Evolutionary conservation across 495 filamentous ascomycete genomes (phyloP), one percentile per base, ranked within the genome.

Genomic region (Xylaria palmicola): DNA sequence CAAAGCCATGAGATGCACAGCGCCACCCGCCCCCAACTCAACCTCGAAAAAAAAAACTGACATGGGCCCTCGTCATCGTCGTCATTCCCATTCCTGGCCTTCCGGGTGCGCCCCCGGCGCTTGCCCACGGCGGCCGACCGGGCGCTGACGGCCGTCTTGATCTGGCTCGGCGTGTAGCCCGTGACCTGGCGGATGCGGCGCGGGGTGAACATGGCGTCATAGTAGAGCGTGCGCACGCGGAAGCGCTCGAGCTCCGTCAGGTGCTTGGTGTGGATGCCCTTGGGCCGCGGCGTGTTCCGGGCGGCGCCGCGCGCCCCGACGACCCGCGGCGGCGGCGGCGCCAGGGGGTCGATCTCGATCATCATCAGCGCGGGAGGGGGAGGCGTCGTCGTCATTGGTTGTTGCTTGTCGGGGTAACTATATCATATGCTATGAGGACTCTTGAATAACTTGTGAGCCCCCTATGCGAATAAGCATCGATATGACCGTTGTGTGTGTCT

Each of bases 141-240:
- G 37, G 68, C 68, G 20, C 62, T 52, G 13, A 71, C 57, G 19
- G 68, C 68, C 19, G 66, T 68, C 50, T 64, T 59, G 59, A 71
- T 71, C 56, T 71, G 66, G 53, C 66, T 66, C 13, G 29, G 26
- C 39, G 68, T 68, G 41, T 68, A 71, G 30, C 63, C 63, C 20
- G 68, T 71, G 48, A 71, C 58, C 48, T 66, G 53, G 53, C 52
- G 48, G 41, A 71, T 68, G 57, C 68, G 68, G 37, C 41, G 58
- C 41, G 62, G 60, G 50, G 61, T 58, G 59, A 71, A 47, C 37
- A 32, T 8, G 39, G 68, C 68, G 59, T 71, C 68, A 49, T 61
- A 71, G 32, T 71, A 68, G 29, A 71, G 59, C 6, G 66, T 68
- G 51, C 68, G 68, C 4, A 71, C 66, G 6, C 66, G 44, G 56